Conservation (phyloP, 164 flowering plant genomes). For the Echeveria elegans region DNA sequence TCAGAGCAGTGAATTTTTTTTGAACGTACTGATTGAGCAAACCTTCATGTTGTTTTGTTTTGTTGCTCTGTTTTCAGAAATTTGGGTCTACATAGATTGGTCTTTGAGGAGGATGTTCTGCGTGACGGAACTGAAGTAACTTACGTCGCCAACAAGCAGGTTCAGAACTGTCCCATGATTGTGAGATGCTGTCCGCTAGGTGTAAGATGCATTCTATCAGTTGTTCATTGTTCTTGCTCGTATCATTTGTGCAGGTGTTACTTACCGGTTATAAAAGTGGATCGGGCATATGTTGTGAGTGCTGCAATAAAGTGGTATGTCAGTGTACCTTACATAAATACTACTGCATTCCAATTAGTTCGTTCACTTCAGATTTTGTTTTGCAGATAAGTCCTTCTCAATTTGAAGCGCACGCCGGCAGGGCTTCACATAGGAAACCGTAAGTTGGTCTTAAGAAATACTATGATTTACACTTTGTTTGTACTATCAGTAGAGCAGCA, state of each 20-base stretch:
- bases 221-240: neutral
- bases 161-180: neutral
- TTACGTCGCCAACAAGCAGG: slow-evolving; percentile 73
- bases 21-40: neutral
- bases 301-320: slow-evolving; percentile 62
- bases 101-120: slow-evolving; percentile 56
- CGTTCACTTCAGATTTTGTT: slow-evolving; percentile 17
- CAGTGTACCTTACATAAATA: slow-evolving; percentile 2
- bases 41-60: neutral
- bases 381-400: slow-evolving; percentile 83
- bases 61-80: slow-evolving; percentile 37
- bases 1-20: neutral
- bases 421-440: slow-evolving; percentile 84
- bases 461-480: neutral
- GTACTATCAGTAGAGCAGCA: neutral
- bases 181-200: neutral
- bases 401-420: slow-evolving; percentile 98
- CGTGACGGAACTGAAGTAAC: slow-evolving; percentile 83
- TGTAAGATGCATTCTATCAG: neutral
- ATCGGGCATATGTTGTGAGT: slow-evolving; percentile 54
- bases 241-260: slow-evolving; percentile 35
- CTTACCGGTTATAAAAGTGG: slow-evolving; percentile 68
- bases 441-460: slow-evolving; percentile 28
- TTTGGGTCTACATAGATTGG: slow-evolving; percentile 66
- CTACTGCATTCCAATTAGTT: slow-evolving; percentile 2